phyloP scores from a whole-genome alignment of 345 rosid genomes.

The Mercurialis annua region DNA sequence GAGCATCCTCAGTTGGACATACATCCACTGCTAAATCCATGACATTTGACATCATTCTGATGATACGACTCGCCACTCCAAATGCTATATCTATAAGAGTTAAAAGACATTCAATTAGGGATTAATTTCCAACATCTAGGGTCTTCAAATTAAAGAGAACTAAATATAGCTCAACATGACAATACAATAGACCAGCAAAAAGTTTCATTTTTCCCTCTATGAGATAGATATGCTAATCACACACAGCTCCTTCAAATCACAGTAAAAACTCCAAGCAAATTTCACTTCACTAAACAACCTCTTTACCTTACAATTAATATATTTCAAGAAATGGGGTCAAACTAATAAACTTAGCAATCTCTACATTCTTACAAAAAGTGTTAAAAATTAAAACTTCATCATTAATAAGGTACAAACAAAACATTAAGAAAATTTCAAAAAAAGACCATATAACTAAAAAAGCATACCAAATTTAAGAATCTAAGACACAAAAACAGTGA shows the following conservation, averaged over 20 bases:
- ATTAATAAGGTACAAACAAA: neutral
- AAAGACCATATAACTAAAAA: neutral
- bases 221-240: neutral
- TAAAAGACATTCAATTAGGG: neutral
- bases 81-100: neutral
- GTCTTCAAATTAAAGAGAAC: neutral
- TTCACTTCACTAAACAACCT: neutral
- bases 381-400: neutral
- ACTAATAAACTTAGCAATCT: neutral
- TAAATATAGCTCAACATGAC: neutral
- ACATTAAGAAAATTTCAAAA: neutral
- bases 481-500: neutral
- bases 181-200: neutral
- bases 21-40: slow-evolving; percentile 31
- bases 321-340: neutral
- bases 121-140: neutral
- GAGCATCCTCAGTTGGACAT: slow-evolving; percentile 70
- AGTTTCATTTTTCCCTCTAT: too few species aligned
- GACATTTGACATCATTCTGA: neutral
- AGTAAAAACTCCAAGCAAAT: neutral
- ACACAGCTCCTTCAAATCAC: neutral
- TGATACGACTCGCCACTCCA: neutral
- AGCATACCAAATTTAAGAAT: neutral
- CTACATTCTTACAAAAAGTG: neutral
- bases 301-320: neutral